phyloP scores from a whole-genome alignment of 129 eudicot genomes.

The Flaveria ramosissima region DNA sequence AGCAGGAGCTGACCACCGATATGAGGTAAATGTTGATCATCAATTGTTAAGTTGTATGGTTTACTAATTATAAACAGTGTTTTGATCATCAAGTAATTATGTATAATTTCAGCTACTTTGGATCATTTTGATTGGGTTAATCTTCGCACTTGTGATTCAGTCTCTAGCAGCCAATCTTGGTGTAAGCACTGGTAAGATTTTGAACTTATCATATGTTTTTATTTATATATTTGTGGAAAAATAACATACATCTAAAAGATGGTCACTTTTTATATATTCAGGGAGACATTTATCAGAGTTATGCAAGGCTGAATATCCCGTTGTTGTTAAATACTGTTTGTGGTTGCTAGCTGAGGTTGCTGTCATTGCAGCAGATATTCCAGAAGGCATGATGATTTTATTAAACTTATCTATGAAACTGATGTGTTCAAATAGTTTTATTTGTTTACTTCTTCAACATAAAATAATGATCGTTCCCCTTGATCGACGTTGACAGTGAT shows the following conservation, averaged over 20 bases:
- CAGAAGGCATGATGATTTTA: constrained; percentile 63
- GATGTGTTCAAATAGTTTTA: not conserved
- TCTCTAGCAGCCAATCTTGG: constrained; percentile 75
- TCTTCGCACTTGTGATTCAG: constrained; percentile 64
- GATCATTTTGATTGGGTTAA: constrained; percentile 55
- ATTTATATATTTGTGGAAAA: not conserved
- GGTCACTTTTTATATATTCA: constrained; percentile 14
- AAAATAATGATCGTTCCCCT: not conserved
- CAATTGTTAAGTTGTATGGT: not conserved
- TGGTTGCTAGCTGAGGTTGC: constrained; percentile 90
- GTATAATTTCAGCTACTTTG: constrained; percentile 48
- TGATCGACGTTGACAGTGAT: constrained; percentile 39
- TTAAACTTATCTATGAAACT: constrained; percentile 10
- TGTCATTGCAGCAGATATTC: constrained; percentile 93
- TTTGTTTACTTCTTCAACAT: not conserved
- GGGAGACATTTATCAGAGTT: constrained; percentile 82
- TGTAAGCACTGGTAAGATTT: constrained; percentile 52
- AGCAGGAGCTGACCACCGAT: constrained; percentile 66
- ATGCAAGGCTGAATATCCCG: constrained; percentile 91
- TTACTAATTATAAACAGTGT: not conserved
- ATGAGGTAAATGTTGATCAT: constrained; percentile 42
- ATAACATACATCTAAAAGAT: not conserved
- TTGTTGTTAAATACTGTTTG: constrained; percentile 62
- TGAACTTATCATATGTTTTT: not conserved
- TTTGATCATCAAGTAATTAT: not conserved